phyloP scores from a whole-genome alignment of 352 stramenopile species.

The Plasmopara viticola region DNA sequence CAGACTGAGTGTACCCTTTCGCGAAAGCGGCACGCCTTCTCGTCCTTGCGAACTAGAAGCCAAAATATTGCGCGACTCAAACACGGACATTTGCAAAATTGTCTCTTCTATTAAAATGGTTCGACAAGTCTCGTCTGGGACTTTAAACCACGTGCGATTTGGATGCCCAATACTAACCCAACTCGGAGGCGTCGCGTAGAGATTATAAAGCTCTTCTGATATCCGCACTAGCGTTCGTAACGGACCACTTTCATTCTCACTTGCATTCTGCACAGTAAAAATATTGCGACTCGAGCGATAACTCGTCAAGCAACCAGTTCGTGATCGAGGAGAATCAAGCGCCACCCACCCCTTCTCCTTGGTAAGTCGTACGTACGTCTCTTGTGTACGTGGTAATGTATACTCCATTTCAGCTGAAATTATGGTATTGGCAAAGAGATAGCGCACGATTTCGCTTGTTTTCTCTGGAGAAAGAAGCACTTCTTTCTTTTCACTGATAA shows the following conservation, averaged over 20 bases:
- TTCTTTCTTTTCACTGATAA: slow-evolving; percentile 61
- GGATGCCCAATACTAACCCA: slow-evolving; percentile 76
- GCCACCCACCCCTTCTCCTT: slow-evolving; percentile 79
- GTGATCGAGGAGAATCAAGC: slow-evolving; percentile 33
- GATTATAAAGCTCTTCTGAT: slow-evolving; percentile 71
- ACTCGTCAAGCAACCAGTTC: slow-evolving; percentile 20
- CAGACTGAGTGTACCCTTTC: slow-evolving; percentile 40
- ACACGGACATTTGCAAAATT: slow-evolving; percentile 67
- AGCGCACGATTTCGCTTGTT: slow-evolving; percentile 58
- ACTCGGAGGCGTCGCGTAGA: slow-evolving; percentile 66
- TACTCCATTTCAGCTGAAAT: slow-evolving; percentile 79
- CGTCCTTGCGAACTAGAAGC: slow-evolving; percentile 63
- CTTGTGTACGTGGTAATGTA: slow-evolving; percentile 59
- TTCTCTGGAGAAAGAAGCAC: slow-evolving; percentile 68
- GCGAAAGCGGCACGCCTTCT: slow-evolving; percentile 61
- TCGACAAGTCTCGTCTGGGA: slow-evolving; percentile 58
- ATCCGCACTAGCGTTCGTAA: slow-evolving; percentile 49
- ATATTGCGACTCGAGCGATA: slow-evolving; percentile 17
- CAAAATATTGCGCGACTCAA: slow-evolving; percentile 61
- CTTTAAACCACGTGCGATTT: slow-evolving; percentile 80
- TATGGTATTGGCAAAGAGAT: slow-evolving; percentile 60
- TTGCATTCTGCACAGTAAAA: slow-evolving; percentile 15
- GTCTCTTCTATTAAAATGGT: slow-evolving; percentile 68
- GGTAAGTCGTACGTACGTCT: slow-evolving; percentile 63
- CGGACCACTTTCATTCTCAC: slow-evolving; percentile 12